Percentiles rank a stretch among this genome's conserved stretches.
phyloP scores from a whole-genome alignment of 805 yeast species.

The Suhomyces faveliae region DNA sequence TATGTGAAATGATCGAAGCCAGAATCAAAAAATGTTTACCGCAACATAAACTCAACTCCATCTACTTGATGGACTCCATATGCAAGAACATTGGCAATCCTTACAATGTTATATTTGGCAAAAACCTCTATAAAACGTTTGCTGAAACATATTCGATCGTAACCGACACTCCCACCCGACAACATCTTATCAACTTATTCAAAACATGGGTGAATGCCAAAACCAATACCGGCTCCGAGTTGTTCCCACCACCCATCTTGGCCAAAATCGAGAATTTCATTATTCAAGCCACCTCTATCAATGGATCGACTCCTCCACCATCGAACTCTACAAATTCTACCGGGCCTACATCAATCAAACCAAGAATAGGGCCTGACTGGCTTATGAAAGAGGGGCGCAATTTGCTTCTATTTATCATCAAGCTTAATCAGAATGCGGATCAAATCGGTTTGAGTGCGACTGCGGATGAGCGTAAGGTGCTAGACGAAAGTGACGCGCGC shows the following conservation, averaged over 20 bases:
- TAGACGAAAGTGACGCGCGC: constrained; percentile 15
- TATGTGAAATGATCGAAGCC: constrained; percentile 34
- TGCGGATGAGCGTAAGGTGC: constrained; percentile 1
- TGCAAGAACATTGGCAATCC: constrained; percentile 45
- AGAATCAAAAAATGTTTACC: constrained; percentile 39
- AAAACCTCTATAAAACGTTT: constrained; percentile 33
- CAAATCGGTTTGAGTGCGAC: not conserved
- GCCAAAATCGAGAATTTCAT: constrained; percentile 38
- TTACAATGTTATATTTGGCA: constrained; percentile 37
- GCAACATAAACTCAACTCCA: constrained; percentile 31
- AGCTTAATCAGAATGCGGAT: constrained; percentile 6
- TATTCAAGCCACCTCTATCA: constrained; percentile 35
- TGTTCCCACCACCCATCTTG: constrained; percentile 31
- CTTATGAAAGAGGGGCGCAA: constrained; percentile 36
- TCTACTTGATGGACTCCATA: constrained; percentile 42
- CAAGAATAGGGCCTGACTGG: constrained; percentile 25
- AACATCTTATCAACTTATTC: constrained; percentile 38
- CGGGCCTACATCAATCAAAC: not conserved
- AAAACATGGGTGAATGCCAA: constrained; percentile 39
- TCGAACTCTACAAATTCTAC: constrained; percentile 4
- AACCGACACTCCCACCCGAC: constrained; percentile 40
- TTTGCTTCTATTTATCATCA: constrained; percentile 35
- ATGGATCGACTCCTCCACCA: constrained; percentile 12
- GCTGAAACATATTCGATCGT: constrained; percentile 40
- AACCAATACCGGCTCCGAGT: constrained; percentile 33